Conservation (phyloP, 2,329 filamentous ascomycete species). For the Diaporthe capsici region DNA sequence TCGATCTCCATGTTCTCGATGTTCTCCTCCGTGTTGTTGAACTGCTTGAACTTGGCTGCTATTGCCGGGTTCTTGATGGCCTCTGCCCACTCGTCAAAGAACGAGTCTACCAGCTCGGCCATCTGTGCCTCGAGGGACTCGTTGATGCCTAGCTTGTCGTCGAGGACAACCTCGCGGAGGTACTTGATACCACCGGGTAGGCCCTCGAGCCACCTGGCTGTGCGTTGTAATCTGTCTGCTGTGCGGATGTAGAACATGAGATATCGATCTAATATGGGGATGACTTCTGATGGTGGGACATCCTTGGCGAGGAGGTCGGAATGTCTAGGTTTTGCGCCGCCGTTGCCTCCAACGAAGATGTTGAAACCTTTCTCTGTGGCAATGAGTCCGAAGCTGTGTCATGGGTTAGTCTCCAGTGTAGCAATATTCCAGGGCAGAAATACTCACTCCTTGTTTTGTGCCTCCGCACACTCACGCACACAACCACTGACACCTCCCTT, state of each 20-base stretch:
- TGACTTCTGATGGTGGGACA: conserved; percentile 84
- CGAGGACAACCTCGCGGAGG: conserved; percentile 83
- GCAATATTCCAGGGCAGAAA: neutral
- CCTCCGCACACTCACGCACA: conserved; percentile 93
- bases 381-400: conserved; percentile 83
- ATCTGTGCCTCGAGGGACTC: conserved; percentile 89
- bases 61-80: conserved; percentile 79
- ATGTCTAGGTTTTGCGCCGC: conserved; percentile 87
- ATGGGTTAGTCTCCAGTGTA: conserved; percentile 37
- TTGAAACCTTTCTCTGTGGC: conserved; percentile 95
- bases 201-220: conserved; percentile 88
- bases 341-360: conserved; percentile 91
- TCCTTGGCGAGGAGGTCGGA: conserved; percentile 89
- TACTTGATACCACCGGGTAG: conserved; percentile 89
- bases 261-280: conserved; percentile 89
- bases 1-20: conserved; percentile 79
- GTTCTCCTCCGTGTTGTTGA: conserved; percentile 84
- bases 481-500: conserved; percentile 93
- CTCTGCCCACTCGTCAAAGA: conserved; percentile 94
- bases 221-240: conserved; percentile 90
- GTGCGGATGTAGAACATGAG: conserved; percentile 95
- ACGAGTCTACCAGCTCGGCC: conserved; percentile 85
- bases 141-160: conserved; percentile 89
- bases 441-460: conserved; percentile 88
- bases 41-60: conserved; percentile 81